Evolutionary conservation across 768 basidiomycete genomes (phyloP).

Genomic region (Pisolithus tinctorius): DNA sequence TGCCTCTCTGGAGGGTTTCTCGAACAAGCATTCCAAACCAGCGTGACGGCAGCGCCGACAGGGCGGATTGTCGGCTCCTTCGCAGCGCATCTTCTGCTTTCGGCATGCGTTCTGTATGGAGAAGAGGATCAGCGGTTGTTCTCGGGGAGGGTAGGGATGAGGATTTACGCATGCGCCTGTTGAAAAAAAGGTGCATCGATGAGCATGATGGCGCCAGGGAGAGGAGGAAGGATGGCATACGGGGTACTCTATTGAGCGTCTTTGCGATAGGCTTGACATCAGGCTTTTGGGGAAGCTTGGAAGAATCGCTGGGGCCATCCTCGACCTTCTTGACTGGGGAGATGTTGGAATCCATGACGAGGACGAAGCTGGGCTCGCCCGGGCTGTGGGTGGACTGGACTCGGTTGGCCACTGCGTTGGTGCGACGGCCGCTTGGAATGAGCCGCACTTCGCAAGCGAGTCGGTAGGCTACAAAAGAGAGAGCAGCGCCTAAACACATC

Average conservation of each 20-base stretch:
- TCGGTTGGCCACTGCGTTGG: slow-evolving; percentile 1
- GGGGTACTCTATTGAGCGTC: slow-evolving; percentile 81
- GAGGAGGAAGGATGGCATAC: slow-evolving; percentile 38
- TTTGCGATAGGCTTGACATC: slow-evolving; percentile 69
- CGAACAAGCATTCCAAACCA: slow-evolving; percentile 88
- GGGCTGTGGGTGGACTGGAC: neutral
- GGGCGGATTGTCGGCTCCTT: slow-evolving; percentile 95
- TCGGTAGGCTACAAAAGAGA: too few species aligned
- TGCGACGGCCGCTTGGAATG: too few species aligned
- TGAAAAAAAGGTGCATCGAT: slow-evolving; percentile 9
- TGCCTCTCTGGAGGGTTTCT: slow-evolving; percentile 85
- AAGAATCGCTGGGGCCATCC: slow-evolving; percentile 35
- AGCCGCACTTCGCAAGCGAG: too few species aligned
- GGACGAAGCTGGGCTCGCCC: neutral
- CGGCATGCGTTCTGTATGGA: slow-evolving; percentile 78
- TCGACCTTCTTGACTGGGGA: slow-evolving; percentile 51
- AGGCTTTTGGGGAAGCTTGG: slow-evolving; percentile 39
- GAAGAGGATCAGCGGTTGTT: slow-evolving; percentile 12
- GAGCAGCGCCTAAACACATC: too few species aligned
- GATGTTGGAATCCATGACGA: slow-evolving; percentile 15
- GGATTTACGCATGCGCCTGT: slow-evolving; percentile 74
- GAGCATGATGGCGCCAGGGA: slow-evolving; percentile 6
- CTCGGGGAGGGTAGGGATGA: slow-evolving; percentile 6
- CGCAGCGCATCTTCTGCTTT: slow-evolving; percentile 96
- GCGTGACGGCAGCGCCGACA: slow-evolving; percentile 89